Conservation (phyloP, 441 rosid genomes). For the Metrosideros polymorpha region DNA sequence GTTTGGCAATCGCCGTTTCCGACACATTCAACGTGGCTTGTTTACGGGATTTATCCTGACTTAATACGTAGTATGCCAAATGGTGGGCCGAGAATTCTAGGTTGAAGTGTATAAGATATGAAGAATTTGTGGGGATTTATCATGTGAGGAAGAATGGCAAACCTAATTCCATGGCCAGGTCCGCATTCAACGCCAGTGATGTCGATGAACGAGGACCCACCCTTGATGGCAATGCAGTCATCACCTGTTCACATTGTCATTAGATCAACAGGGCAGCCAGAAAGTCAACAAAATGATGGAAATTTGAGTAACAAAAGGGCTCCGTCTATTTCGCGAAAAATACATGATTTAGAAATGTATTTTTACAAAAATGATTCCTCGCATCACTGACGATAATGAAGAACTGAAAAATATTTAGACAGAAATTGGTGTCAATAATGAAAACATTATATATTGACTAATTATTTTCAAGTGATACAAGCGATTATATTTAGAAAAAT, state of each 20-base stretch:
- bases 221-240: slow-evolving; percentile 35
- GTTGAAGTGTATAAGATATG: neutral
- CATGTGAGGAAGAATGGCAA: neutral
- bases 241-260: slow-evolving; percentile 10
- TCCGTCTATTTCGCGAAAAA: rapidly evolving
- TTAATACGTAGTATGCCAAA: neutral
- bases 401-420: rapidly evolving
- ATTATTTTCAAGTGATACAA: neutral
- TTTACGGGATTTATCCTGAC: neutral
- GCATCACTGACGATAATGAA: rapidly evolving
- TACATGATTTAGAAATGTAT: rapidly evolving
- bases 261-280: neutral
- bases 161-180: slow-evolving; percentile 48
- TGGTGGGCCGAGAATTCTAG: neutral
- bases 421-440: neutral
- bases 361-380: rapidly evolving
- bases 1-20: neutral
- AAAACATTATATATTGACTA: rapidly evolving
- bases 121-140: neutral
- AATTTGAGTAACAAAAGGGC: neutral
- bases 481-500: rapidly evolving
- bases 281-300: neutral
- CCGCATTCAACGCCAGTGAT: slow-evolving; percentile 25
- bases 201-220: slow-evolving; percentile 10
- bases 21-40: neutral